These are phyloP conservation scores for Climacium dendroides DNA, from an alignment of 225 moss, liverwort and hornwort species.

Conservation along the genomic window DNA sequence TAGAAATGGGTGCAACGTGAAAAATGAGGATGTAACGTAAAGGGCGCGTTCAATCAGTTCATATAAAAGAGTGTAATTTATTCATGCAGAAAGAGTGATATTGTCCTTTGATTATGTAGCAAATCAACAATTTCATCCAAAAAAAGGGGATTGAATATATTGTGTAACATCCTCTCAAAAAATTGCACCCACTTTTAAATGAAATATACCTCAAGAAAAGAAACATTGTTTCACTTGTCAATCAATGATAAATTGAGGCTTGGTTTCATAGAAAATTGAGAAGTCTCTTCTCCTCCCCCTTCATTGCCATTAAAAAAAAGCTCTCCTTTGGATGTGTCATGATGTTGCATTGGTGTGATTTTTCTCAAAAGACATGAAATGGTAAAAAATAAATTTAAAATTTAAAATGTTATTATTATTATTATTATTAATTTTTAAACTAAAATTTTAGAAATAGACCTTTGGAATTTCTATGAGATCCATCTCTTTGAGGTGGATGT, in stretches of 20 bases:
- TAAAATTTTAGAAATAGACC: too few species aligned
- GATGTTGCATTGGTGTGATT: background rate
- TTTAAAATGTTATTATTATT: too few species aligned
- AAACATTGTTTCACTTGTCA: background rate
- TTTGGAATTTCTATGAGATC: too few species aligned
- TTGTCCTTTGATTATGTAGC: background rate
- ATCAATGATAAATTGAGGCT: background rate
- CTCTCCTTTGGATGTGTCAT: background rate
- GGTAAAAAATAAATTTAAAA: too few species aligned
- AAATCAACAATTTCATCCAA: background rate
- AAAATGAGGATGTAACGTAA: background rate
- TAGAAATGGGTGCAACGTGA: background rate
- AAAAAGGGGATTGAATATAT: background rate
- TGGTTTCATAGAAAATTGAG: background rate
- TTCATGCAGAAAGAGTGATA: background rate
- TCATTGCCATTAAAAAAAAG: background rate
- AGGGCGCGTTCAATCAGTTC: too few species aligned
- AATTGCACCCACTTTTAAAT: background rate
- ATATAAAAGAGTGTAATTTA: background rate
- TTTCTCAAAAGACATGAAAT: too few species aligned
- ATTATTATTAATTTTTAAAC: too few species aligned
- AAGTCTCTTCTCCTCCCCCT: too few species aligned
- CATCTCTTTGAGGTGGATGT: too few species aligned
- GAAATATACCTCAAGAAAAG: background rate
- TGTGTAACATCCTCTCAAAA: fast-evolving